Conservation (phyloP, 2,329 filamentous ascomycete species). For the Aspergillus pseudotamarii region DNA sequence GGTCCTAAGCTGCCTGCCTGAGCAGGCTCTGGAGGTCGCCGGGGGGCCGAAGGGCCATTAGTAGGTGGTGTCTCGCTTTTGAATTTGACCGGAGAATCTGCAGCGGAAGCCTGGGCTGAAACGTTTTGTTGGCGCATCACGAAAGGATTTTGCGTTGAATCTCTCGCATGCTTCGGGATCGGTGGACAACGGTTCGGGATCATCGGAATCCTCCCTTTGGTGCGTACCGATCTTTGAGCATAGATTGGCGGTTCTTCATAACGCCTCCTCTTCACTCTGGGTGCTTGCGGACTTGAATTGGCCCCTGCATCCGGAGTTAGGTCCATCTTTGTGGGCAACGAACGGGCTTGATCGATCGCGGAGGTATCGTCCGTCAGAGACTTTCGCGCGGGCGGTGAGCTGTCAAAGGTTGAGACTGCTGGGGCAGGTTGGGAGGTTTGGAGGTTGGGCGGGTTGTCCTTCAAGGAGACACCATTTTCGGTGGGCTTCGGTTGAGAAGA, state of each 20-base stretch:
- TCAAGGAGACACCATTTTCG: conserved; percentile 30
- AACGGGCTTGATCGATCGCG: conserved; percentile 13
- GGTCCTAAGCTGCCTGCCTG: conserved; percentile 36
- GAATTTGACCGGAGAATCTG: conserved; percentile 19
- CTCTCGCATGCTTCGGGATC: conserved; percentile 36
- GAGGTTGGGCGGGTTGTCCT: conserved; percentile 25
- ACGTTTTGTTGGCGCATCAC: conserved; percentile 25
- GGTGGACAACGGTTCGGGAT: conserved; percentile 42
- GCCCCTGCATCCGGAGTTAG: conserved; percentile 21
- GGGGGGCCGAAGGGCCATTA: conserved; percentile 31
- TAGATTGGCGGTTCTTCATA: conserved; percentile 58
- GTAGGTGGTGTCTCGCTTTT: conserved; percentile 27
- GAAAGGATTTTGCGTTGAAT: conserved; percentile 26
- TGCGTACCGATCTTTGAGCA: conserved; percentile 48
- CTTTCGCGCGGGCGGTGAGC: conserved; percentile 30
- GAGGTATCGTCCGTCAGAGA: conserved; percentile 21
- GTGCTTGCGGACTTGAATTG: conserved; percentile 37
- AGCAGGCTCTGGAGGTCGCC: conserved; percentile 22
- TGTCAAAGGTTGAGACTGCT: conserved; percentile 28
- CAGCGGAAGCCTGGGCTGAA: conserved; percentile 19
- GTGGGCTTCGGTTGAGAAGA: conserved; percentile 27
- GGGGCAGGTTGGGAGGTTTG: conserved; percentile 19
- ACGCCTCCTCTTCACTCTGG: conserved; percentile 52
- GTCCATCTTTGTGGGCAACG: conserved; percentile 28
- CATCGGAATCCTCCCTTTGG: conserved; percentile 43